These are phyloP conservation scores for Blastomyces silverae DNA, from an alignment of 2,329 filamentous ascomycete species.

Conservation along the genomic window DNA sequence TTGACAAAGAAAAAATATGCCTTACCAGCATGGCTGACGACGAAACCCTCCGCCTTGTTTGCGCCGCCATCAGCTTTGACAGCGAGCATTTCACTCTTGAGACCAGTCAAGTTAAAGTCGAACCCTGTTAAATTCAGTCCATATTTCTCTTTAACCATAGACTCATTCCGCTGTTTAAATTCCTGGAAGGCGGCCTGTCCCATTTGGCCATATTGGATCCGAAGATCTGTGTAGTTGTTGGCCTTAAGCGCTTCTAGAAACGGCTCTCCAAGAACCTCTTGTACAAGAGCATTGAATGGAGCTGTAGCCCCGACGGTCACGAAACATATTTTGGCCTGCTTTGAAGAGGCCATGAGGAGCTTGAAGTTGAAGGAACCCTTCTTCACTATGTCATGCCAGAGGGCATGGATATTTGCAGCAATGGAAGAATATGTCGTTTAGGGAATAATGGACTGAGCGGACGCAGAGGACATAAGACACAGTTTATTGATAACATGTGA, in stretches of 20 bases:
- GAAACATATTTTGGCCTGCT: slow-evolving; percentile 54
- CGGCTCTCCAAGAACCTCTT: slow-evolving; percentile 53
- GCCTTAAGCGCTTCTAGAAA: slow-evolving; percentile 58
- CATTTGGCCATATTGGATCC: slow-evolving; percentile 73
- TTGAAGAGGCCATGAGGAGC: slow-evolving; percentile 22
- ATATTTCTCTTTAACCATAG: slow-evolving; percentile 25
- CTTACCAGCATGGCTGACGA: slow-evolving; percentile 85
- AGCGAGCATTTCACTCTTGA: slow-evolving; percentile 54
- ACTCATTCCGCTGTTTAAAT: slow-evolving; percentile 26
- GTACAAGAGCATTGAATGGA: slow-evolving; percentile 66
- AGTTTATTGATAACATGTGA: not conserved
- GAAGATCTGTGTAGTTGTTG: slow-evolving; percentile 61
- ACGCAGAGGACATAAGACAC: not conserved
- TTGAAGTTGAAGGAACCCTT: not conserved
- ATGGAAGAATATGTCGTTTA: not conserved
- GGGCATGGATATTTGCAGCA: not conserved
- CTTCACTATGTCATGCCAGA: not conserved
- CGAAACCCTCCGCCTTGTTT: slow-evolving; percentile 53
- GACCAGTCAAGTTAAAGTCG: slow-evolving; percentile 56
- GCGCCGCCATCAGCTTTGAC: slow-evolving; percentile 42
- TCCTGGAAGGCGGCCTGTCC: slow-evolving; percentile 50
- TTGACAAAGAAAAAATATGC: slow-evolving; percentile 15
- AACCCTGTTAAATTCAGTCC: slow-evolving; percentile 56
- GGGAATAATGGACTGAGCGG: not conserved
- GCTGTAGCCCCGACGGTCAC: slow-evolving; percentile 92